Conservation (phyloP, 1,284 basidiomycete genomes). For the Naganishia liquefaciens region DNA sequence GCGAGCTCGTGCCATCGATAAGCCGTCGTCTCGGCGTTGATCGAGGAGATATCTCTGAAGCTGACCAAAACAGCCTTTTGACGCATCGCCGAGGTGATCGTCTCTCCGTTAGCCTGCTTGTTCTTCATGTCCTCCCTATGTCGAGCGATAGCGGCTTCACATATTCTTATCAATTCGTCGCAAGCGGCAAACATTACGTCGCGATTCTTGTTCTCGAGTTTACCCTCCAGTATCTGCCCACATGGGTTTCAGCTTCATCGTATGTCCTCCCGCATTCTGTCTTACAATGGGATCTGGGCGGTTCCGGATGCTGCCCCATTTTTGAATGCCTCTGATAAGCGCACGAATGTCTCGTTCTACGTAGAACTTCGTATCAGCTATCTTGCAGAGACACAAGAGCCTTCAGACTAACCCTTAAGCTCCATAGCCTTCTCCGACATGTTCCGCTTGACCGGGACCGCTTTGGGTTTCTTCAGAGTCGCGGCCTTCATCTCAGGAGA, state of each 20-base stretch:
- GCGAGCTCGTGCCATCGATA: slow-evolving; percentile 86
- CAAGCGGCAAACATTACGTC: slow-evolving; percentile 86
- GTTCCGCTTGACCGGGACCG: slow-evolving; percentile 58
- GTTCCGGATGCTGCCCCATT: slow-evolving; percentile 95
- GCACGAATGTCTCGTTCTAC: slow-evolving; percentile 90
- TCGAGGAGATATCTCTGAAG: slow-evolving; percentile 83
- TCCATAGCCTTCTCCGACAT: slow-evolving; percentile 92
- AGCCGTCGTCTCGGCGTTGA: slow-evolving; percentile 97
- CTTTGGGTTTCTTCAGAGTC: slow-evolving; percentile 38
- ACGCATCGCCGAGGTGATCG: slow-evolving; percentile 57
- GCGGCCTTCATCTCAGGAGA: slow-evolving; percentile 53
- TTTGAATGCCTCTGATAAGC: slow-evolving; percentile 89
- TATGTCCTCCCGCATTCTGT: slow-evolving; percentile 36
- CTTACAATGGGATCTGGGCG: slow-evolving; percentile 91
- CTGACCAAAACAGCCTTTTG: slow-evolving; percentile 88
- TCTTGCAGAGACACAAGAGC: not conserved
- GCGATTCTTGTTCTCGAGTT: slow-evolving; percentile 90
- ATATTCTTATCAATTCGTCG: slow-evolving; percentile 88
- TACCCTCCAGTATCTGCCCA: slow-evolving; percentile 79
- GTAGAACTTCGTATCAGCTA: slow-evolving; percentile 3
- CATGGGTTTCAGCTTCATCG: slow-evolving; percentile 32
- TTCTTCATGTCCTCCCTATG: slow-evolving; percentile 77
- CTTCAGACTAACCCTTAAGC: slow-evolving; percentile 63
- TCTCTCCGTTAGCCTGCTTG: slow-evolving; percentile 78
- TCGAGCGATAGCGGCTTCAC: slow-evolving; percentile 77